Conservation (phyloP, 352 stramenopile species). For the Phytophthora sp. region DNA sequence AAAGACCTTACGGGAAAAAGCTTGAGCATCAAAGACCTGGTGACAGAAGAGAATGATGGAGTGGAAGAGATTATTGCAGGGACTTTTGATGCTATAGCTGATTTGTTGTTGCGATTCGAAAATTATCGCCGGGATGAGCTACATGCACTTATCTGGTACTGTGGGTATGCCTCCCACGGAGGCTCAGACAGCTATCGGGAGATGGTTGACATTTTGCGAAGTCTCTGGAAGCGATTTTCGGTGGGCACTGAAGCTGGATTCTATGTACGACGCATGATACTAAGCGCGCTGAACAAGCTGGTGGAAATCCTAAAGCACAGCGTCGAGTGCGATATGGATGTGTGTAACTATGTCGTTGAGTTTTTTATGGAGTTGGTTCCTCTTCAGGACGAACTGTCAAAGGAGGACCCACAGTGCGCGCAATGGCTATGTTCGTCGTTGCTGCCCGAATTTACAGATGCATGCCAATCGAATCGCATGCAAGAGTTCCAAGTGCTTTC, state of each 20-base stretch:
- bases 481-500: conserved; percentile 66
- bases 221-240: conserved; percentile 35
- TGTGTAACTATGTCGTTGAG: conserved; percentile 69
- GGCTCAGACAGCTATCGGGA: conserved; percentile 33
- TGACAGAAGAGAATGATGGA: conserved; percentile 58
- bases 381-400: conserved; percentile 45
- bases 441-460: conserved; percentile 73
- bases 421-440: conserved; percentile 77
- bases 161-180: conserved; percentile 43
- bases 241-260: conserved; percentile 29
- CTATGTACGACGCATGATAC: conserved; percentile 75
- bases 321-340: conserved; percentile 61
- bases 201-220: conserved; percentile 62
- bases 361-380: conserved; percentile 75
- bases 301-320: conserved; percentile 80
- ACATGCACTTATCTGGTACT: conserved; percentile 70
- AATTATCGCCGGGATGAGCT: conserved; percentile 69
- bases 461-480: conserved; percentile 59
- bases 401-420: conserved; percentile 70
- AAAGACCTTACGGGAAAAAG: conserved; percentile 32
- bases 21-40: conserved; percentile 51
- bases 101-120: conserved; percentile 60
- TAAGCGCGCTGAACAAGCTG: conserved; percentile 78
- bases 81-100: conserved; percentile 64
- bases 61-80: conserved; percentile 69